These are phyloP conservation scores for Mollisia scopiformis DNA, from an alignment of 2,329 filamentous ascomycete genomes.

Conservation along the genomic window DNA sequence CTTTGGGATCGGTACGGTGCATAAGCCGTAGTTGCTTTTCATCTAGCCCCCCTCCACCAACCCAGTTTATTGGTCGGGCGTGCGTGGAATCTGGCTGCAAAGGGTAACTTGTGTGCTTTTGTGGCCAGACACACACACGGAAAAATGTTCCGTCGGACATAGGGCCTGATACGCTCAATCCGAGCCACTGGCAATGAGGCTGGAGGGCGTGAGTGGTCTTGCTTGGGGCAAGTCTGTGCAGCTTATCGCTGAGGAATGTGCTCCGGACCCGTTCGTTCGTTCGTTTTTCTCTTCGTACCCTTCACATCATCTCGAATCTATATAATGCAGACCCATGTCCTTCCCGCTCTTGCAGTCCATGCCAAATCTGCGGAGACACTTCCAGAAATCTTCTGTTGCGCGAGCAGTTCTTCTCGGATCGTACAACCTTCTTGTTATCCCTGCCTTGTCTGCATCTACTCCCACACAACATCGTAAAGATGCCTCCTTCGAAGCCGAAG, in stretches of 20 bases:
- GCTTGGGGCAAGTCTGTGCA: constrained; percentile 11
- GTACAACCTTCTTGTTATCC: constrained; percentile 1
- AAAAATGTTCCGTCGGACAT: constrained; percentile 3
- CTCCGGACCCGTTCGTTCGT: background rate
- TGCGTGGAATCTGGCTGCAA: background rate
- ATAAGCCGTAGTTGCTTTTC: constrained; percentile 16
- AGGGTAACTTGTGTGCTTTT: background rate
- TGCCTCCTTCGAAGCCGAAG: constrained; percentile 63
- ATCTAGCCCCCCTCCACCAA: constrained; percentile 2
- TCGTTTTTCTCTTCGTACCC: constrained; percentile 12
- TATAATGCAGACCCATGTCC: constrained; percentile 32
- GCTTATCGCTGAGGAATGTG: constrained; percentile 15
- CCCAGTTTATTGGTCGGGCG: constrained; percentile 12
- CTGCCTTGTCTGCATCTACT: background rate
- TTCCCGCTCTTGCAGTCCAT: constrained; percentile 2
- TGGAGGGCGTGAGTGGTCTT: background rate
- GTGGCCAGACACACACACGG: background rate
- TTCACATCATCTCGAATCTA: constrained; percentile 16
- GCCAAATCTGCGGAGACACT: background rate
- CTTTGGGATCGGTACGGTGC: constrained; percentile 21
- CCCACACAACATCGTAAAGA: constrained; percentile 31
- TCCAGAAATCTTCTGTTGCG: background rate
- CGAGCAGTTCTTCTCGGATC: background rate
- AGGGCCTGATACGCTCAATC: background rate
- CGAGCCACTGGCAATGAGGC: background rate